These are phyloP conservation scores for Oryza meridionalis DNA, from an alignment of 176 grass and related monocot species.

Conservation along the genomic window DNA sequence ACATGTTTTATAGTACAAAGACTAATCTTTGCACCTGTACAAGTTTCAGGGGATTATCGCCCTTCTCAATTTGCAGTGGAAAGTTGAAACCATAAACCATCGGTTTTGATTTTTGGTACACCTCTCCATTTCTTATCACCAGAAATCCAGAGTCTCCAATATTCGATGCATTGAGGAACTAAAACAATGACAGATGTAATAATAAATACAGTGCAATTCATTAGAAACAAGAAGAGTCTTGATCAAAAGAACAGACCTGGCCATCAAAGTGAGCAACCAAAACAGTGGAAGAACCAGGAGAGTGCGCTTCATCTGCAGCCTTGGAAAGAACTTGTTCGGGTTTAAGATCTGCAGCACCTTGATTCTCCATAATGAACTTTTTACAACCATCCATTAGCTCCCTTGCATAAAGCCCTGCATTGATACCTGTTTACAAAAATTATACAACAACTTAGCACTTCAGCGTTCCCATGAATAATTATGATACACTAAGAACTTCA, in stretches of 20 bases:
- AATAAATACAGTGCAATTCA: background rate
- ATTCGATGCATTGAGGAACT: slow-evolving; percentile 85
- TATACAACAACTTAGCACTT: background rate
- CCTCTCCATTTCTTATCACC: slow-evolving; percentile 78
- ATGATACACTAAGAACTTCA: background rate
- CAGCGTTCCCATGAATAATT: background rate
- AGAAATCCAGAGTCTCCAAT: slow-evolving; percentile 96
- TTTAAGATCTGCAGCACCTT: slow-evolving; percentile 47
- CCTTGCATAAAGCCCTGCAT: slow-evolving; percentile 79
- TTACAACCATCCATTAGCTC: slow-evolving; percentile 85
- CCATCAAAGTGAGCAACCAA: slow-evolving; percentile 94
- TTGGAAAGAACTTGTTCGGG: slow-evolving; percentile 69
- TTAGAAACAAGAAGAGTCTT: background rate
- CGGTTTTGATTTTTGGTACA: slow-evolving; percentile 70
- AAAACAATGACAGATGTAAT: slow-evolving; percentile 8
- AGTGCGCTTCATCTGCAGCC: slow-evolving; percentile 66
- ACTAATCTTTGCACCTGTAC: slow-evolving; percentile 57
- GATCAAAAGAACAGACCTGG: slow-evolving; percentile 54
- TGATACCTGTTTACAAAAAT: slow-evolving; percentile 63
- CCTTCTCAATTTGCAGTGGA: slow-evolving; percentile 87
- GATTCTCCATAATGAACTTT: slow-evolving; percentile 47
- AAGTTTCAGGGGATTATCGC: slow-evolving; percentile 74
- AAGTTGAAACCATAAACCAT: slow-evolving; percentile 99
- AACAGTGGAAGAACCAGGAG: slow-evolving; percentile 91
- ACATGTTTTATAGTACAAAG: background rate